Conservation (phyloP, 1,284 basidiomycete species). For the Blastosporella zonata region DNA sequence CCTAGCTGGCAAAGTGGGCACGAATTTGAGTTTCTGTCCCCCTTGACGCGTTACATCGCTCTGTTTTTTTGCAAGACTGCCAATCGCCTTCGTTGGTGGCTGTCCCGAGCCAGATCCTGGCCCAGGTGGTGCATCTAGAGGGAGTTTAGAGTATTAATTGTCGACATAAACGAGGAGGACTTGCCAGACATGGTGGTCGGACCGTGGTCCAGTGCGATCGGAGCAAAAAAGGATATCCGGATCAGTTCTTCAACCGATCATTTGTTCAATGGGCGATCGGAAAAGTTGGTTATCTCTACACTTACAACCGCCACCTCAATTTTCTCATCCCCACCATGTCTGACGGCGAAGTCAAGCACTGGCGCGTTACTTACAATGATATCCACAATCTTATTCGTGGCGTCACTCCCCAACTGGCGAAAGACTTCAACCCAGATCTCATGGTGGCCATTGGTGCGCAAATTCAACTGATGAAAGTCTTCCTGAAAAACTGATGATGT, state of each 20-base stretch:
- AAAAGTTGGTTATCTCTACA: neutral
- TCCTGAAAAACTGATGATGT: constrained; percentile 12
- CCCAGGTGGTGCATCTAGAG: constrained; percentile 16
- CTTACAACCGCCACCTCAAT: neutral
- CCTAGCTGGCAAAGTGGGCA: constrained; percentile 67
- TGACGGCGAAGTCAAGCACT: constrained; percentile 56
- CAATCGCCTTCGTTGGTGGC: constrained; percentile 52
- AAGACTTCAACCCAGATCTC: constrained; percentile 72
- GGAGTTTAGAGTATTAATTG: neutral
- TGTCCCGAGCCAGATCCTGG: constrained; percentile 17
- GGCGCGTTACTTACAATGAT: constrained; percentile 78
- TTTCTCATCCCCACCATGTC: constrained; percentile 16
- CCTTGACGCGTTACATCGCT: constrained; percentile 69
- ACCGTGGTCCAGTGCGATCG: neutral
- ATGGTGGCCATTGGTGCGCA: constrained; percentile 74
- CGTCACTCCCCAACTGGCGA: constrained; percentile 57
- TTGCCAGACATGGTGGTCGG: constrained; percentile 13
- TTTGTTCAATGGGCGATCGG: neutral
- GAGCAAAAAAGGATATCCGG: constrained; percentile 11
- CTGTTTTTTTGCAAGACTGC: constrained; percentile 69
- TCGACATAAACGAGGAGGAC: neutral
- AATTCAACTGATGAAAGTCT: constrained; percentile 6
- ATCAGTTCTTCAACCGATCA: constrained; percentile 13
- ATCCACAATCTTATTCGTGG: constrained; percentile 78
- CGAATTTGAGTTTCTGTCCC: constrained; percentile 73